Evolutionary conservation across 2,329 filamentous ascomycete genomes (phyloP).

Genomic region (Aureobasidium pullulans): DNA sequence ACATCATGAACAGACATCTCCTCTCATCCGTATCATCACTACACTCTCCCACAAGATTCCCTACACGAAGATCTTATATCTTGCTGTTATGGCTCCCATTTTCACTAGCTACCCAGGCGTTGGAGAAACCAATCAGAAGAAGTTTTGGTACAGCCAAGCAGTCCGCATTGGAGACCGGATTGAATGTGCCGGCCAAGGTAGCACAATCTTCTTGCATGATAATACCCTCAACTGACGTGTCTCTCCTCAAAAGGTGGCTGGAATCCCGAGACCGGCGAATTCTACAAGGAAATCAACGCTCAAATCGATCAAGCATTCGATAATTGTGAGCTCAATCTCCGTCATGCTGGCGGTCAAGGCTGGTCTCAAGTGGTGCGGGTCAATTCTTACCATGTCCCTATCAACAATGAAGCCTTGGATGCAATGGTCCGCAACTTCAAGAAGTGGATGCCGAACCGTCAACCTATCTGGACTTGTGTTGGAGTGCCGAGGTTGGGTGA

Average conservation of each 20-base stretch:
- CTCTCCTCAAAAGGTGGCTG: slow-evolving; percentile 28
- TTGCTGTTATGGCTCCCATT: too few relatives aligned
- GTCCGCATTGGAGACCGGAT: slow-evolving; percentile 30
- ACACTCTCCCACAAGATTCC: too few relatives aligned
- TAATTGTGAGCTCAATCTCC: slow-evolving; percentile 49
- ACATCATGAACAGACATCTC: too few relatives aligned
- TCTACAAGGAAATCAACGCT: slow-evolving; percentile 21
- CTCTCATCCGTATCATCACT: too few relatives aligned
- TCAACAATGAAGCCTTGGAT: slow-evolving; percentile 22
- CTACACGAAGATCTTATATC: too few relatives aligned
- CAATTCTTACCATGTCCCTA: slow-evolving; percentile 23
- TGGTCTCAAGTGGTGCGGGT: slow-evolving; percentile 46
- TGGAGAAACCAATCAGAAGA: slow-evolving; percentile 30
- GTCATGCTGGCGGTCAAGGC: slow-evolving; percentile 48
- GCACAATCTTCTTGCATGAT: neutral
- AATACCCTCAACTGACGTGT: neutral
- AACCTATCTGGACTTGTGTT: slow-evolving; percentile 48
- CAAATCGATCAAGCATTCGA: slow-evolving; percentile 42
- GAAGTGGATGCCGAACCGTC: slow-evolving; percentile 46
- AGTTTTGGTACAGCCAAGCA: slow-evolving; percentile 29
- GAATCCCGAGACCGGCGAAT: slow-evolving; percentile 22
- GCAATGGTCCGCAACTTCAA: slow-evolving; percentile 42
- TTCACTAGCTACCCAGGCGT: slow-evolving; percentile 28
- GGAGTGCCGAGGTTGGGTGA: slow-evolving; percentile 43
- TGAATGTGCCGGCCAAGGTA: slow-evolving; percentile 31